Conservation (phyloP, 2,329 filamentous ascomycete genomes). For the Penicillium sp. region DNA sequence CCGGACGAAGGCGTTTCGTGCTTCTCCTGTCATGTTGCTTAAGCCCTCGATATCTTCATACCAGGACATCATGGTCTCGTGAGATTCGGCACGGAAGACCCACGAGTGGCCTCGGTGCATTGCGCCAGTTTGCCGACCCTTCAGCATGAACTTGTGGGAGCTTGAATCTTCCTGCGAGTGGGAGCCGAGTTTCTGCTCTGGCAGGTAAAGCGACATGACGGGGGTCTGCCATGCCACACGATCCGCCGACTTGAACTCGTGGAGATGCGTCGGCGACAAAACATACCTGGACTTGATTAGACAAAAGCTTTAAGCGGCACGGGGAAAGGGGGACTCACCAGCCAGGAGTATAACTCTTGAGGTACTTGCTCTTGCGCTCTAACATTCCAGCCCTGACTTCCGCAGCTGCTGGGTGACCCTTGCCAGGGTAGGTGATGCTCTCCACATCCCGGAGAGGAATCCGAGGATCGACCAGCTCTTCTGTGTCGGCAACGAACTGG, state of each 20-base stretch:
- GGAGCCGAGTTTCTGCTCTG: slow-evolving; percentile 91
- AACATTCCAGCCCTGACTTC: slow-evolving; percentile 89
- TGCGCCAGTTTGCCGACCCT: slow-evolving; percentile 86
- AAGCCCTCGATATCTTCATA: slow-evolving; percentile 89
- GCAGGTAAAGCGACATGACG: slow-evolving; percentile 92
- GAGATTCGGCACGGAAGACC: slow-evolving; percentile 65
- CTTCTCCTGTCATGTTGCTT: slow-evolving; percentile 84
- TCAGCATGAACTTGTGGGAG: slow-evolving; percentile 97
- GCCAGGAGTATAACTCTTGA: slow-evolving; percentile 94
- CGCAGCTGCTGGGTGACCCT: slow-evolving; percentile 74
- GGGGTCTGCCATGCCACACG: slow-evolving; percentile 77
- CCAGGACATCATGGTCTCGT: slow-evolving; percentile 97
- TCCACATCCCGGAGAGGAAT: slow-evolving; percentile 74
- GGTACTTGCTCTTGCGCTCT: slow-evolving; percentile 97
- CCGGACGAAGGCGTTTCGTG: slow-evolving; percentile 82
- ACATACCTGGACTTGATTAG: slow-evolving; percentile 68
- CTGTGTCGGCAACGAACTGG: slow-evolving; percentile 73
- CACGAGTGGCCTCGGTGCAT: slow-evolving; percentile 79
- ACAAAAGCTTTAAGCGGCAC: not conserved
- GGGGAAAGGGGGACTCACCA: slow-evolving; percentile 60
- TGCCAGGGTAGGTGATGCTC: slow-evolving; percentile 87
- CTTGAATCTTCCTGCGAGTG: slow-evolving; percentile 78
- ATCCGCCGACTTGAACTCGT: slow-evolving; percentile 99
- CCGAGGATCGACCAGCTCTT: slow-evolving; percentile 82
- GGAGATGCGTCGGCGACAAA: slow-evolving; percentile 89